These are phyloP conservation scores for Gyromitra esculenta DNA, from an alignment of 2,329 filamentous ascomycete genomes.

Conservation along the genomic window DNA sequence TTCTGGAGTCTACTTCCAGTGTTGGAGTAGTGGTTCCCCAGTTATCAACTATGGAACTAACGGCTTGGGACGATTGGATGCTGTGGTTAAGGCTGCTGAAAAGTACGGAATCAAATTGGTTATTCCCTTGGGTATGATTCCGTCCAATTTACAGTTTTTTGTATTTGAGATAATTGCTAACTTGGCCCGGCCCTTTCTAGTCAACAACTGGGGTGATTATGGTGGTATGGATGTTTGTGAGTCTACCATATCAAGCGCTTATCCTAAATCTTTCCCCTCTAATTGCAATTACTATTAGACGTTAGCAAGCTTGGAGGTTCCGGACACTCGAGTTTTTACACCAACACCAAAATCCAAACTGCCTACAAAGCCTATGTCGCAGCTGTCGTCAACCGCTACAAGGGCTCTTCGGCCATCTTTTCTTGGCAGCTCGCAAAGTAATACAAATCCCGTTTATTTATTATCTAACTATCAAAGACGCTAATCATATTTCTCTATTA, in stretches of 20 bases:
- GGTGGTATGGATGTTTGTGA: constrained; percentile 68
- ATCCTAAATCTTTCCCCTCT: background rate
- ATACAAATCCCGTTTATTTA: background rate
- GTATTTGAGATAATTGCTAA: background rate
- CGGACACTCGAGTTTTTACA: constrained; percentile 68
- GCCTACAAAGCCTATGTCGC: constrained; percentile 72
- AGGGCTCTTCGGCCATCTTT: constrained; percentile 69
- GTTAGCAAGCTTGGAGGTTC: constrained; percentile 65
- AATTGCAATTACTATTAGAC: background rate
- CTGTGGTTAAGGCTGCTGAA: constrained; percentile 70
- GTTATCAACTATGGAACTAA: constrained; percentile 72
- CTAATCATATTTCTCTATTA: constrained; percentile 2
- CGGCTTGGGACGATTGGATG: constrained; percentile 72
- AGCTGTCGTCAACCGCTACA: constrained; percentile 69
- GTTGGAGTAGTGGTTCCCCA: constrained; percentile 64
- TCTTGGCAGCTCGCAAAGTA: constrained; percentile 74
- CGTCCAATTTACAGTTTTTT: background rate
- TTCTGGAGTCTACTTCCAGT: constrained; percentile 66
- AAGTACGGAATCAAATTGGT: constrained; percentile 70
- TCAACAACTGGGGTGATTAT: constrained; percentile 76
- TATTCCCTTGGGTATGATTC: constrained; percentile 53
- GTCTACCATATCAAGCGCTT: background rate
- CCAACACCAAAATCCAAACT: constrained; percentile 65
- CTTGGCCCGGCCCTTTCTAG: constrained; percentile 62
- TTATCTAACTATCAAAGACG: background rate